A percentile compares a stretch with the other conserved stretches of the same genome.
phyloP scores from a whole-genome alignment of 345 rosid species.

The Brassica incana region DNA sequence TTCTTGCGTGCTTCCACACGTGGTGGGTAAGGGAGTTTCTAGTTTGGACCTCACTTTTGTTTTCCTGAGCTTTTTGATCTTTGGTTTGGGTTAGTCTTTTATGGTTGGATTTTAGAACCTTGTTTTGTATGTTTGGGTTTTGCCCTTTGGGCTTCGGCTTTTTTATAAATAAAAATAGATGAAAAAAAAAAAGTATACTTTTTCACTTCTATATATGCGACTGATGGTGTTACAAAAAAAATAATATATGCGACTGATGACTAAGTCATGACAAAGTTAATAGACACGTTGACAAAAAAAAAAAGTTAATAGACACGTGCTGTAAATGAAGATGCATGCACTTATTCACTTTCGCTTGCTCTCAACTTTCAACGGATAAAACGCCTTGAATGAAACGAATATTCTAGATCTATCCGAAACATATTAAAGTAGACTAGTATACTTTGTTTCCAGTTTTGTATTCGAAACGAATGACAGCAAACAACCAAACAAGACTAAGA shows the following conservation, averaged over 20 bases:
- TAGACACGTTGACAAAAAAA: constrained; percentile 10
- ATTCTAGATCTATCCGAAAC: constrained; percentile 18
- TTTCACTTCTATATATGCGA: not conserved
- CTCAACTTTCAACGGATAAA: not conserved
- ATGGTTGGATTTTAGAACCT: too few species aligned
- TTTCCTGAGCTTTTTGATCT: too few species aligned
- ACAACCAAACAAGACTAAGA: not conserved
- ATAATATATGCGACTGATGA: constrained; percentile 21
- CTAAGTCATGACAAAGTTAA: constrained; percentile 19
- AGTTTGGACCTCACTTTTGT: too few species aligned
- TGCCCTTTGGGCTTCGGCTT: too few species aligned
- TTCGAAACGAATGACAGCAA: not conserved
- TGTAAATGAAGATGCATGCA: constrained; percentile 38
- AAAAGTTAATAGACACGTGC: constrained; percentile 20
- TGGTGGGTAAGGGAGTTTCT: too few species aligned
- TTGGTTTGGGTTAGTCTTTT: too few species aligned
- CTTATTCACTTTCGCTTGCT: constrained; percentile 22
- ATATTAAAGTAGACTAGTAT: too few species aligned
- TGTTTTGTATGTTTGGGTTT: too few species aligned
- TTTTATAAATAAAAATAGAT: too few species aligned
- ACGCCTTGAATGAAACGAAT: not conserved
- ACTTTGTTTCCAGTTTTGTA: not conserved
- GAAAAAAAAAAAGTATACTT: not conserved
- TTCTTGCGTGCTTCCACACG: too few species aligned
- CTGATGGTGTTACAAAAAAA: not conserved